Conservation (phyloP, 2,329 filamentous ascomycete genomes). For the Torrubiella hemipterigena region DNA sequence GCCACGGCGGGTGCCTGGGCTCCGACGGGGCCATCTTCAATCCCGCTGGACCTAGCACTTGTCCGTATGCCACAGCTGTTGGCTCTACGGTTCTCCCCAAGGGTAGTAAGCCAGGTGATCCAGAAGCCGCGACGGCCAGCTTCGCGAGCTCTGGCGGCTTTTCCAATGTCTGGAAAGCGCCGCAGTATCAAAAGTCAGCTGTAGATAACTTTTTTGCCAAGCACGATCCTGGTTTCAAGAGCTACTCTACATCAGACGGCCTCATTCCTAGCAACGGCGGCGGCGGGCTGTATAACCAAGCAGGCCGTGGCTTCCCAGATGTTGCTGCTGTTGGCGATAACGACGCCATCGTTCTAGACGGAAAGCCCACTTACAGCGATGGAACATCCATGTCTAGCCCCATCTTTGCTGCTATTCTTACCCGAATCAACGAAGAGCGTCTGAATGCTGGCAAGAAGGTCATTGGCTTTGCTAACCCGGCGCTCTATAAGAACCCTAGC, state of each 20-base stretch:
- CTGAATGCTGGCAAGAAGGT: constrained; percentile 19
- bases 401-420: constrained; percentile 9
- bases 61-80: constrained; percentile 33
- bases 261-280: constrained; percentile 23
- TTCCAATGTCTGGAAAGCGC: constrained; percentile 30
- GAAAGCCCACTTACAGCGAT: constrained; percentile 9
- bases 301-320: constrained; percentile 25
- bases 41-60: constrained; percentile 25
- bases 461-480: constrained; percentile 19
- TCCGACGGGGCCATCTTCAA: constrained; percentile 10
- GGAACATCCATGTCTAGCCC: constrained; percentile 9
- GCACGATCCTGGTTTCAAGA: constrained; percentile 22
- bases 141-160: constrained; percentile 17
- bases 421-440: constrained; percentile 9
- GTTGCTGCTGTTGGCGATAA: constrained; percentile 31
- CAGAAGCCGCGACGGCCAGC: constrained; percentile 31
- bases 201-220: constrained; percentile 23
- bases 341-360: constrained; percentile 23
- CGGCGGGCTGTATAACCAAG: constrained; percentile 23
- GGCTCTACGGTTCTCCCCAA: constrained; percentile 34
- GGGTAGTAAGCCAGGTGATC: constrained; percentile 28
- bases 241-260: constrained; percentile 15
- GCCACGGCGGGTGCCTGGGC: constrained; percentile 8
- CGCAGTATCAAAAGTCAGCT: constrained; percentile 30
- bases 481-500: constrained; percentile 5